Percentiles rank a stretch among this genome's conserved stretches.
phyloP scores from a whole-genome alignment of 768 basidiomycete genomes.

The Naganishia vishniacii region DNA sequence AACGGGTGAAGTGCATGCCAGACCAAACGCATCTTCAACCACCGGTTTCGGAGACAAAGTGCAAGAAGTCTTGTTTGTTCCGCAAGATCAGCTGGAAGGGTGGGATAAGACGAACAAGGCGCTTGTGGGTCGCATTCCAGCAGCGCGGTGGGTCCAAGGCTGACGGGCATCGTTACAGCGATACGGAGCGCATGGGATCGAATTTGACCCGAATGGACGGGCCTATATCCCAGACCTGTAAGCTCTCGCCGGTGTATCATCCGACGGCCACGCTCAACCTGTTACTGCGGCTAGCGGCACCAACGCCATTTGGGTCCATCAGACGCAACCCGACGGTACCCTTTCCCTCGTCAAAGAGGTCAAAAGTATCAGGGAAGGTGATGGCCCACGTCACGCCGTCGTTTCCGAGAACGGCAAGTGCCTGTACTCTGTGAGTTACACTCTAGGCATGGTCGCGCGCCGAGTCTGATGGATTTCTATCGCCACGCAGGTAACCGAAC shows the following conservation, averaged over 20 bases:
- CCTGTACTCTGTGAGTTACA: slow-evolving; percentile 34
- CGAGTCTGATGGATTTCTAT: too few species aligned
- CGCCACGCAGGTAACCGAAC: slow-evolving; percentile 35
- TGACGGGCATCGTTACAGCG: slow-evolving; percentile 20
- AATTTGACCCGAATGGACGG: slow-evolving; percentile 27
- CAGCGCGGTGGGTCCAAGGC: neutral
- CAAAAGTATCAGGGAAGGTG: slow-evolving; percentile 27
- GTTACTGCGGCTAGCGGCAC: neutral
- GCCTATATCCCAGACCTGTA: slow-evolving; percentile 41
- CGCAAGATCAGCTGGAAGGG: slow-evolving; percentile 27
- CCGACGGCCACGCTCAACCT: neutral
- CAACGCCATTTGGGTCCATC: slow-evolving; percentile 34
- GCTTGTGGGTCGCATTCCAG: slow-evolving; percentile 27
- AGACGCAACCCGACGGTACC: slow-evolving; percentile 27
- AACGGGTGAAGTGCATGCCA: slow-evolving; percentile 34
- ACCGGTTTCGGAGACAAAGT: slow-evolving; percentile 34
- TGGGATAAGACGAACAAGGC: slow-evolving; percentile 41
- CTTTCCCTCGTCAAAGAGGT: slow-evolving; percentile 29
- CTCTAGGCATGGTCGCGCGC: neutral
- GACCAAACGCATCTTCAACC: neutral
- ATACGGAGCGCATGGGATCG: slow-evolving; percentile 40
- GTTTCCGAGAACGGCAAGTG: slow-evolving; percentile 30
- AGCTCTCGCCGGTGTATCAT: neutral
- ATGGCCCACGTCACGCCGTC: slow-evolving; percentile 37
- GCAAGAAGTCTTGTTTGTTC: slow-evolving; percentile 37